Conservation (phyloP, 2,329 filamentous ascomycete genomes). For the Paradendryphiella salina region DNA sequence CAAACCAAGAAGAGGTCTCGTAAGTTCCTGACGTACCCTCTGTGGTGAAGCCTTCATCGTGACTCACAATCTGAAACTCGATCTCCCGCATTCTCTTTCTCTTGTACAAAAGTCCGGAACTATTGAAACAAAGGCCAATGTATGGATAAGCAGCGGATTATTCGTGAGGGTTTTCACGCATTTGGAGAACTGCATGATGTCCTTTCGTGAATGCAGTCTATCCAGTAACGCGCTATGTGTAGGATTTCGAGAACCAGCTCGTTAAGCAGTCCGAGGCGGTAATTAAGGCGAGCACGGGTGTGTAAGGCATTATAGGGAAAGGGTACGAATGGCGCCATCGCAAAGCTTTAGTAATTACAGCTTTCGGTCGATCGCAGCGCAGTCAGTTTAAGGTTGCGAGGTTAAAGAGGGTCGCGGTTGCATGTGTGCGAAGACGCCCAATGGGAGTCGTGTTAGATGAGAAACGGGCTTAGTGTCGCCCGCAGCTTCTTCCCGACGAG, state of each 20-base stretch:
- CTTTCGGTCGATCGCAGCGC: constrained; percentile 8
- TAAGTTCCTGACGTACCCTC: constrained; percentile 17
- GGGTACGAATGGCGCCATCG: constrained; percentile 3
- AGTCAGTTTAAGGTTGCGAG: constrained; percentile 14
- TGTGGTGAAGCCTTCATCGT: constrained; percentile 29
- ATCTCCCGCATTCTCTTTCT: constrained; percentile 17
- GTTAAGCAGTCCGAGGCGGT: constrained; percentile 15
- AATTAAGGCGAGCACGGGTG: constrained; percentile 11
- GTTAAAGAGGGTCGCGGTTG: constrained; percentile 8
- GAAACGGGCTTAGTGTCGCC: constrained; percentile 21
- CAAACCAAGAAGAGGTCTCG: constrained; percentile 28
- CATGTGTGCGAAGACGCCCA: constrained; percentile 10
- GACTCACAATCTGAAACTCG: constrained; percentile 23
- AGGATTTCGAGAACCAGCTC: constrained; percentile 22
- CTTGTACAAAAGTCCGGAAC: neutral
- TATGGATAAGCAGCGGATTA: constrained; percentile 13
- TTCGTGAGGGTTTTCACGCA: constrained; percentile 9
- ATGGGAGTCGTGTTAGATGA: constrained; percentile 11
- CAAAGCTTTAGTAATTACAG: neutral
- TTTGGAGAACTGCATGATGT: constrained; percentile 3
- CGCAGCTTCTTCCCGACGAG: constrained; percentile 17
- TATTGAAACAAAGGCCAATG: constrained; percentile 4
- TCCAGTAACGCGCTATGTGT: constrained; percentile 24
- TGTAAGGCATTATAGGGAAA: neutral
- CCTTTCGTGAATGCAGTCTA: neutral